A percentile compares a stretch with the other conserved stretches of the same genome.
Evolutionary conservation across 2,329 filamentous ascomycete genomes (phyloP).

Genomic region (Thielaviopsis punctulata): DNA sequence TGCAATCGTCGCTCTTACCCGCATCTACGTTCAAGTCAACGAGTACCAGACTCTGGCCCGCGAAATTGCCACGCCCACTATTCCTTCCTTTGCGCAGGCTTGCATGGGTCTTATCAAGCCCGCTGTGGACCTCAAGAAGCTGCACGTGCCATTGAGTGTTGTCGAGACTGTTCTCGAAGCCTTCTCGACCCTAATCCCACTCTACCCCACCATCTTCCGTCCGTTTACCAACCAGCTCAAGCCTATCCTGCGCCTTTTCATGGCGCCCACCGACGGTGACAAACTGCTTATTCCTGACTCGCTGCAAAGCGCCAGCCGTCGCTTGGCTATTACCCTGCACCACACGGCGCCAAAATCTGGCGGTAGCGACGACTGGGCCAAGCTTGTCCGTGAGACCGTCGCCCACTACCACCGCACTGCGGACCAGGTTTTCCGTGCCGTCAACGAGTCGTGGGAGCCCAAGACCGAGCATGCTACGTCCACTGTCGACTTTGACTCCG

Average conservation of each 20-base stretch:
- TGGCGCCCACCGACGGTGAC: conserved; percentile 47
- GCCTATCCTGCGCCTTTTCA: conserved; percentile 37
- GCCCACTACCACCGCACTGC: conserved; percentile 51
- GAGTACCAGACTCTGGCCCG: conserved; percentile 67
- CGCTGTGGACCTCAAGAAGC: conserved; percentile 22
- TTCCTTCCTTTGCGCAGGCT: conserved; percentile 56
- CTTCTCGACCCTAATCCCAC: conserved; percentile 54
- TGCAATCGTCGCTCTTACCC: conserved; percentile 57
- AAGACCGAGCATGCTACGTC: conserved; percentile 31
- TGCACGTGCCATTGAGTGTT: conserved; percentile 27
- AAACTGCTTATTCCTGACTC: conserved; percentile 29
- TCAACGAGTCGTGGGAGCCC: conserved; percentile 70
- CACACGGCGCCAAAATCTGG: conserved; percentile 68
- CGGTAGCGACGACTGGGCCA: conserved; percentile 62
- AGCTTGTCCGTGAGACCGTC: conserved; percentile 43
- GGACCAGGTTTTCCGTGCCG: conserved; percentile 59
- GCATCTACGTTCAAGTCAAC: conserved; percentile 70
- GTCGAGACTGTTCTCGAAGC: conserved; percentile 54
- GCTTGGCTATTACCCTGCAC: conserved; percentile 53
- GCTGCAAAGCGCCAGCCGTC: conserved; percentile 41
- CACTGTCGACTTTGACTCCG: conserved; percentile 26
- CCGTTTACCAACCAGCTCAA: conserved; percentile 55
- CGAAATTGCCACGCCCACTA: conserved; percentile 71
- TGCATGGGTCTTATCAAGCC: conserved; percentile 50
- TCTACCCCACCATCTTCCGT: conserved; percentile 69